Evolutionary conservation across 2,329 filamentous ascomycete species (phyloP), one percentile per base, ranked within the genome.

Genomic region (Monilinia fructicola): DNA sequence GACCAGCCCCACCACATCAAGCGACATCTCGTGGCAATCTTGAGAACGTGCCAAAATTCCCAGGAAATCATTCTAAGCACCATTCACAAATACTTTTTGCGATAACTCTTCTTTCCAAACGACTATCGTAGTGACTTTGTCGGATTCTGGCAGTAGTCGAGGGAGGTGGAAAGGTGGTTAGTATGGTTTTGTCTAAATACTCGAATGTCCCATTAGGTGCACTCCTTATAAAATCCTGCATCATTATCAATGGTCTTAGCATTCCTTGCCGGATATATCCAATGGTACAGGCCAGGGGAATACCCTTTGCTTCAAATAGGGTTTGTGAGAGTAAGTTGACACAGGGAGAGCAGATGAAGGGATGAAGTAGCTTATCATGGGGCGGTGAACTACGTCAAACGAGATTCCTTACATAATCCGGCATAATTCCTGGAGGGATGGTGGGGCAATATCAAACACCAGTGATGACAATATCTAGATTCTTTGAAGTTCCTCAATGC

Each of bases 1-100:
- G 54, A 42, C 68, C 69, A 70, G 64, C 69, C 69, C 67, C 66
- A 58, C 16, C 40, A 42, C 35, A 21, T 23, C 21, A 21, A 66
- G 48, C 21, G 40, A 50, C 28, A 48, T 55, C 44, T 48, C 46
- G 44, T 61, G 44, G 58, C 28, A 26, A 61, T 23, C 50, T 40
- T 38, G n/a, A 21, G 42, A 11, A 48, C 38, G 31, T 21, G 21
- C 7, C 5, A 58, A 38, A 11, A 58, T 4, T 31, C 5, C 16
- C 21, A 26, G 21, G 28, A 26, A 40, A 61, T 23, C 4, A 0
- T 18, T 38, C 7, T 14, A 9, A 14, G 4, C 21, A 14, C 7
- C 31, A 12, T 5, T 26, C 9, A 40, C 6, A 2, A 5, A 61
- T 26, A 26, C 0, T 21, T 1, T 26, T 3, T 16, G 1, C 12